Conservation (phyloP, 1,284 basidiomycete genomes). For the Ganoderma leucocontextum region DNA sequence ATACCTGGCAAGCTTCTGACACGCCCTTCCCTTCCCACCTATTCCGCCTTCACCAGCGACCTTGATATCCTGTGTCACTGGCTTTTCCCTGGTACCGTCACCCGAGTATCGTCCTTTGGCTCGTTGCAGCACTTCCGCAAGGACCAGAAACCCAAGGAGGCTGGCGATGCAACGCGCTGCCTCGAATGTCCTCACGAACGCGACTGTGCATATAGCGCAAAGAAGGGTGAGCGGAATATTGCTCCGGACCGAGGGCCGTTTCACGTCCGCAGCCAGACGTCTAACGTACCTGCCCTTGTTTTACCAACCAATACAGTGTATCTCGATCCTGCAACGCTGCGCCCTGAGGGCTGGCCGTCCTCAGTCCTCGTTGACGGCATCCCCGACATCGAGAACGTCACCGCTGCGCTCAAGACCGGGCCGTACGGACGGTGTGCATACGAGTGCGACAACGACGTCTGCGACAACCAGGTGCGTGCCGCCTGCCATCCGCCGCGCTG, state of each 20-base stretch:
- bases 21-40: background rate
- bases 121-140: conserved; percentile 84
- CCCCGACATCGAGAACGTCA: conserved; percentile 82
- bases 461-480: conserved; percentile 37
- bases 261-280: background rate
- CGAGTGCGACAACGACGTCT: conserved; percentile 75
- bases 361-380: conserved; percentile 76
- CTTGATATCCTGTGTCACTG: conserved; percentile 84
- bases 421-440: conserved; percentile 89
- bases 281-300: background rate
- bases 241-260: conserved; percentile 10
- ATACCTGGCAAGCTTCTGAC: conserved; percentile 1
- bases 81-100: conserved; percentile 70
- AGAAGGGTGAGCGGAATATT: conserved; percentile 64
- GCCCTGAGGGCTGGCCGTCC: conserved; percentile 69
- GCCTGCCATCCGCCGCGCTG: background rate
- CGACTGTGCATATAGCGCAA: conserved; percentile 85
- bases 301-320: conserved; percentile 60
- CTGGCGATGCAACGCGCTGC: conserved; percentile 74
- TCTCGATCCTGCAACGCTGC: conserved; percentile 67
- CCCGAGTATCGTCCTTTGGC: conserved; percentile 83
- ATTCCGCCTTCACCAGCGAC: conserved; percentile 58
- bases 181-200: conserved; percentile 76
- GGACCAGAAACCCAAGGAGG: conserved; percentile 70
- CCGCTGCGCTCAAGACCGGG: conserved; percentile 48